Evolutionary conservation across 2,329 filamentous ascomycete species (phyloP), one percentile per base, ranked within the genome.

Genomic region (Aspergillus felis): DNA sequence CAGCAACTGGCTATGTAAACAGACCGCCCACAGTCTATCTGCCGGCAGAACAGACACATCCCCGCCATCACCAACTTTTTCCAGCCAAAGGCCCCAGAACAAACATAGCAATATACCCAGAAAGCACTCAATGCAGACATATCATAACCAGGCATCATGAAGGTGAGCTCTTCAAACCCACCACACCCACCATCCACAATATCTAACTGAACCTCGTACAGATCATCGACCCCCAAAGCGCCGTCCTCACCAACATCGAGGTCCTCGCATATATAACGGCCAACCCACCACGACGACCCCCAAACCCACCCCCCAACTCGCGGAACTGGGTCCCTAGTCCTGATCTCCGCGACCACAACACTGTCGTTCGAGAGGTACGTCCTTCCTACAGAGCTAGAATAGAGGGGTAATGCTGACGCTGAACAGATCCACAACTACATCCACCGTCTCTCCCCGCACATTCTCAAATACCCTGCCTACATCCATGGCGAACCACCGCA

Each of bases 171-270:
- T 20, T 20, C 27, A 9, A 4, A 14, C 17, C 1, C 7, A 8
- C 1, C 29, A 25, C 42, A 12, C 22, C 29, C 20, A 24, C 9
- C n/a, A 20, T 17, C n/a, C 24, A 12, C 22, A 42, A 22, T 14
- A 22, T 4, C 22, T 46, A 14, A 54, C 10, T 12, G 7, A 14
- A n/a, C 8, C 28, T 3, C 14, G 28, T 0, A 29, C 46, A 78
- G 76, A 72, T 79, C 32, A 69, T 78, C 55, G 76, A 79, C 61
- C 74, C 76, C 49, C 76, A 78, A 68, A 69, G 72, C 35, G 76
- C 76, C n/a, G 68, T 73, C 28, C 68, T 79, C 51, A 76, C 75
- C 51, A 79, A 77, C 60, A 66, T 75, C 27, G 77, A 79, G 69
- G 76, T 79, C 50, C 67, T 78, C 41, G 68, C 74, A 22, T 75